These are phyloP conservation scores for Phytopythium oedochilum DNA, from an alignment of 352 stramenopile genomes.

Conservation along the genomic window DNA sequence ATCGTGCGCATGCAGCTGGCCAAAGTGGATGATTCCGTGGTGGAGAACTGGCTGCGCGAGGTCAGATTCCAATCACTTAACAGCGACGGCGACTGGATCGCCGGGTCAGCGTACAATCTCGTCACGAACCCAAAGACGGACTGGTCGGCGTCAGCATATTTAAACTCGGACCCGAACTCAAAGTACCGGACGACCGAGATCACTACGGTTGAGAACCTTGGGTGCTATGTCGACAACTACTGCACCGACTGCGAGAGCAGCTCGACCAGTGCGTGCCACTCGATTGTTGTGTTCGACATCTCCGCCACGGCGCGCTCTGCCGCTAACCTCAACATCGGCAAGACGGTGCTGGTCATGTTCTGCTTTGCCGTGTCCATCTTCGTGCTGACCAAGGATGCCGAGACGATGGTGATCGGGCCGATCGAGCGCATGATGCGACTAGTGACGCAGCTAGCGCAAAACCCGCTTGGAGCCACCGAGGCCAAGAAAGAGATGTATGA, in stretches of 20 bases:
- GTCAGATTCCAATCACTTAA: constrained; percentile 56
- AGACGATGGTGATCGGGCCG: constrained; percentile 93
- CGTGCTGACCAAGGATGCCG: constrained; percentile 92
- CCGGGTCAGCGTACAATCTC: constrained; percentile 27
- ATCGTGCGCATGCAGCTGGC: constrained; percentile 60
- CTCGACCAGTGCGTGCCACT: constrained; percentile 52
- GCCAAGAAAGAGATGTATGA: constrained; percentile 73
- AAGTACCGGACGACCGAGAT: constrained; percentile 59
- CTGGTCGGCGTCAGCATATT: constrained; percentile 52
- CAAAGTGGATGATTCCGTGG: constrained; percentile 31
- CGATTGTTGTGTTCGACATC: constrained; percentile 75
- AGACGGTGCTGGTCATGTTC: constrained; percentile 89
- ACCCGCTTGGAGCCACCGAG: constrained; percentile 66
- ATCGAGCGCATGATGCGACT: constrained; percentile 96
- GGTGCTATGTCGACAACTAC: constrained; percentile 59
- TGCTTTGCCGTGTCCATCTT: constrained; percentile 89
- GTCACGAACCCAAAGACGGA: constrained; percentile 62
- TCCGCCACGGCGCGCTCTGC: constrained; percentile 28
- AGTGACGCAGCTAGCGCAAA: constrained; percentile 63
- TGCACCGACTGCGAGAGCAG: constrained; percentile 46
- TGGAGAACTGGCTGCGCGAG: constrained; percentile 49
- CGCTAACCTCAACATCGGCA: constrained; percentile 70
- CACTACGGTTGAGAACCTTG: constrained; percentile 54
- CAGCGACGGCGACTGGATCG: constrained; percentile 42
- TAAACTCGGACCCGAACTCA: constrained; percentile 23